A percentile compares a stretch with the other conserved stretches of the same genome.
Evolutionary conservation across 768 basidiomycete species (phyloP).

Genomic region (Auriculariales sp.): DNA sequence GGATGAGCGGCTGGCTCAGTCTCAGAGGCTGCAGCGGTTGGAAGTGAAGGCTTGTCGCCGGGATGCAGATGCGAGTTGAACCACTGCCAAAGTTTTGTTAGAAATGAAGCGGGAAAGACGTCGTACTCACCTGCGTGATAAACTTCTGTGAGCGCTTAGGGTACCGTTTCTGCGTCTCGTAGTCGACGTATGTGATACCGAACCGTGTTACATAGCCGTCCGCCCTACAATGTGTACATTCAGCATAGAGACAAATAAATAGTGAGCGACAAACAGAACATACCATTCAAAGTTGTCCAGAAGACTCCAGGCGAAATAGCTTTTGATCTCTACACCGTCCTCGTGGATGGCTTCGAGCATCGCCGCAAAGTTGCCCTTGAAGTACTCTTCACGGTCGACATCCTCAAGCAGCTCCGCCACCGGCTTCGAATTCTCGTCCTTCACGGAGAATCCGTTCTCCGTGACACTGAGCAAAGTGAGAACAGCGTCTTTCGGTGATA

Average conservation of each 20-base stretch:
- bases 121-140: slow-evolving; percentile 30
- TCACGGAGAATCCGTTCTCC: slow-evolving; percentile 61
- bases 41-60: neutral
- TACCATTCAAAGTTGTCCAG: slow-evolving; percentile 61
- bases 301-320: slow-evolving; percentile 61
- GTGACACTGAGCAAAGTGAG: slow-evolving; percentile 33
- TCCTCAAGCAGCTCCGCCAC: slow-evolving; percentile 40
- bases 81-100: neutral
- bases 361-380: slow-evolving; percentile 39
- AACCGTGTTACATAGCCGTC: slow-evolving; percentile 57
- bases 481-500: neutral
- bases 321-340: slow-evolving; percentile 46
- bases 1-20: too few species aligned
- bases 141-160: slow-evolving; percentile 50
- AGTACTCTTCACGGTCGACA: slow-evolving; percentile 52
- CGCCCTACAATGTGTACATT: slow-evolving; percentile 21
- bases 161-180: slow-evolving; percentile 47
- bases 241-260: too few species aligned
- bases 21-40: too few species aligned
- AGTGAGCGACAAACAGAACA: neutral
- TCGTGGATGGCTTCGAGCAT: slow-evolving; percentile 42
- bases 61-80: neutral
- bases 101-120: neutral
- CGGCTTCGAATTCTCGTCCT: slow-evolving; percentile 41
- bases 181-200: slow-evolving; percentile 59